phyloP scores from a whole-genome alignment of 139 green algal genomes.

The Trebouxia sp. region DNA sequence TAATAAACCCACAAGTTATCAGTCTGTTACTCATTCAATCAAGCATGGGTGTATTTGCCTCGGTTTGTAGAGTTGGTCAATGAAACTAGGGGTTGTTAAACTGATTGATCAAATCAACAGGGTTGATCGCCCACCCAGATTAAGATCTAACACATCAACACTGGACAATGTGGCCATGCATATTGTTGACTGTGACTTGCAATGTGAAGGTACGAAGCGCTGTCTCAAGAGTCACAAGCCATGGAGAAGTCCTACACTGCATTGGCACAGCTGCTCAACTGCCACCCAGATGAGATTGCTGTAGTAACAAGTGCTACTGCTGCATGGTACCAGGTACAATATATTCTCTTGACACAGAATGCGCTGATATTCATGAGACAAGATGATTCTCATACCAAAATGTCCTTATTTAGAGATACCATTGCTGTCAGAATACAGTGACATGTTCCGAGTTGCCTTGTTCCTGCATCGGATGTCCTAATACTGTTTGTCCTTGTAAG shows the following conservation, averaged over 20 bases:
- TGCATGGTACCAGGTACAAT: slow-evolving; percentile 53
- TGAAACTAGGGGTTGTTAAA: too few relatives aligned
- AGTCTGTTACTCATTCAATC: background rate
- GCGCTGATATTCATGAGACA: too few relatives aligned
- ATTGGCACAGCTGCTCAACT: slow-evolving; percentile 62
- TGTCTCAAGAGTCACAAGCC: slow-evolving; percentile 1
- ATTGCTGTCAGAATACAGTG: background rate
- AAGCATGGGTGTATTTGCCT: too few relatives aligned
- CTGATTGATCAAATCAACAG: too few relatives aligned
- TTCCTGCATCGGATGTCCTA: background rate
- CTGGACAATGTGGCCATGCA: background rate
- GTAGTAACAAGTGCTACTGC: slow-evolving; percentile 53
- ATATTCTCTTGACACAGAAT: background rate
- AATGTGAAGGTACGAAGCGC: slow-evolving; percentile 56
- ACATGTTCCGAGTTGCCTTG: background rate
- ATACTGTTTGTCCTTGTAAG: background rate
- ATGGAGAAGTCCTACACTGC: slow-evolving; percentile 53
- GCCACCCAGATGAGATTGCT: slow-evolving; percentile 54
- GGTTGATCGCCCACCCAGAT: background rate
- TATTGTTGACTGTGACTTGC: background rate
- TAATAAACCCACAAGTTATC: too few relatives aligned
- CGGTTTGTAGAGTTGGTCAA: too few relatives aligned
- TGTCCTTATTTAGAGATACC: background rate
- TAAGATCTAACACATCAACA: background rate
- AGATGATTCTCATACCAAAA: background rate